Evolutionary conservation across 2,329 filamentous ascomycete genomes (phyloP), one percentile per base, ranked within the genome.

Genomic region (Colletotrichum costaricense): DNA sequence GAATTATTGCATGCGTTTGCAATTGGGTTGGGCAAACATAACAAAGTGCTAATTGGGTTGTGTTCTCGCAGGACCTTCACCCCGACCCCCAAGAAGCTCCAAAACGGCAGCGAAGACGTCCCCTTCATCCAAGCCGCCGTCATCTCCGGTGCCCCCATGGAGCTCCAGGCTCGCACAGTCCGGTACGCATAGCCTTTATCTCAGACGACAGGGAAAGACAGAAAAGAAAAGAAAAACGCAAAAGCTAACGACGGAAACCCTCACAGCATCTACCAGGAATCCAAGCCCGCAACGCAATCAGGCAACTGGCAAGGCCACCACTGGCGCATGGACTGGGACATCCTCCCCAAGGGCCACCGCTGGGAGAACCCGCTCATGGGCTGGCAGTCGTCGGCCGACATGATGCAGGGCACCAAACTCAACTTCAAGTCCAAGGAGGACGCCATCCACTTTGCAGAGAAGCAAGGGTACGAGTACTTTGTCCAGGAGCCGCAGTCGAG

Each of bases 311-410:
- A 94, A 81, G 87, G 90, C 69, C 91, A 94, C 81, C 90, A 93
- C 80, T 99, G 97, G 97, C 93, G 95, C 63, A 97, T 99, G 95
- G 97, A 99, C 83, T 99, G 97, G 97, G 97, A 99, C 82, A 91
- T 97, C 62, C 88, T 98, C 38, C 85, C 89, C 78, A 98, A 97
- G 87, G 97, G 97, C 74, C 94, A 98, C 85, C 91, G 97, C 78
- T 99, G 97, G 97, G 97, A 99, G 88, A 99, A 99, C 86, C 94
- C 93, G 59, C 86, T 99, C 82, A 99, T 99, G 91, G 97, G 97
- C 74, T 99, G 97, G 97, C 95, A 98, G 82, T 98, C 96, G 28
- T 97, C 95, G 22, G 96, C 90, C 69, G 97, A 99, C 84, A 91
- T 91, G 81, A 97, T 99, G 95, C 95, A 99, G 84, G 96, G 95